Conservation (phyloP, 2,329 filamentous ascomycete species). For the Exserohilum rostratum region DNA sequence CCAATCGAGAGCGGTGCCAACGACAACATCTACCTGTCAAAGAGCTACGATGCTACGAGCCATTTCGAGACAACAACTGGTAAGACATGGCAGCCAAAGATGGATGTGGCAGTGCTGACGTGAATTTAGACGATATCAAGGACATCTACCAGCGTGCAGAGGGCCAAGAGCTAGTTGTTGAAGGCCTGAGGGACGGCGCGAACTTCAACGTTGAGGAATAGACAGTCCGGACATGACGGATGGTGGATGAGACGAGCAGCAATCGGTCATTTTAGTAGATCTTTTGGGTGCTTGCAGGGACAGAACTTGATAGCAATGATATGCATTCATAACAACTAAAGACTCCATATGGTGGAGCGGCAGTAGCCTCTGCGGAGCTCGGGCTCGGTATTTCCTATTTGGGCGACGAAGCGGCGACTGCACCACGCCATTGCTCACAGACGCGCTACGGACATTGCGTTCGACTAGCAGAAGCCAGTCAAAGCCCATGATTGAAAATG, state of each 20-base stretch:
- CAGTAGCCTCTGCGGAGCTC: conserved; percentile 12
- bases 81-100: conserved; percentile 40
- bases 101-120: conserved; percentile 14
- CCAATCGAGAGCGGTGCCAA: conserved; percentile 80
- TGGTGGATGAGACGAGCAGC: conserved; percentile 12
- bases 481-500: neutral
- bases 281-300: conserved; percentile 2
- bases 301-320: conserved; percentile 14
- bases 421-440: neutral
- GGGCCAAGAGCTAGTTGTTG: conserved; percentile 85
- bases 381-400: conserved; percentile 21
- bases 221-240: neutral
- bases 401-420: neutral
- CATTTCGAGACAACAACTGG: conserved; percentile 91
- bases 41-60: conserved; percentile 96
- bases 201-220: conserved; percentile 68
- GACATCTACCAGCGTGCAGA: conserved; percentile 87
- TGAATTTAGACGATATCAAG: conserved; percentile 80
- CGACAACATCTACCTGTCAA: conserved; percentile 96
- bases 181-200: conserved; percentile 81
- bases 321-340: conserved; percentile 9
- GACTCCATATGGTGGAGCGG: neutral
- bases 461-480: neutral
- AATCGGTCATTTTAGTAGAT: conserved; percentile 19
- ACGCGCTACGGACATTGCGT: neutral